phyloP scores from a whole-genome alignment of 2,329 filamentous ascomycete species.

The Apiospora marii region DNA sequence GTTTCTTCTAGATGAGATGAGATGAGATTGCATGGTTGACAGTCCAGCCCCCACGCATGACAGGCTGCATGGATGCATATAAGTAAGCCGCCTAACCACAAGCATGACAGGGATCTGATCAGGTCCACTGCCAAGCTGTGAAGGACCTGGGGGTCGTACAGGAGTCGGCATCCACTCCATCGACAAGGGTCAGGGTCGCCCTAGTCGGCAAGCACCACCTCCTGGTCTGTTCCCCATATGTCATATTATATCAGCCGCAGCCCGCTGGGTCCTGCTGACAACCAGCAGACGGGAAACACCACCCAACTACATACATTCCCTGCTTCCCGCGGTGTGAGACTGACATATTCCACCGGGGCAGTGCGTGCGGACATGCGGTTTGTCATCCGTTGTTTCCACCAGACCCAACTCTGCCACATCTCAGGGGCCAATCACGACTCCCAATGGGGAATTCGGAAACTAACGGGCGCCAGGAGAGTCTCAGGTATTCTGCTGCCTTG shows the following conservation, averaged over 20 bases:
- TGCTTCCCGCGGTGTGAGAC: neutral
- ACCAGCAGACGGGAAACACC: neutral
- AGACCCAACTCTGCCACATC: neutral
- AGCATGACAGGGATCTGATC: neutral
- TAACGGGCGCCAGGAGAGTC: neutral
- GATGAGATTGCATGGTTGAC: neutral
- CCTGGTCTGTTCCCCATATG: neutral
- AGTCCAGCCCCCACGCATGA: neutral
- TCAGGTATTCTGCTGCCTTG: constrained; percentile 18
- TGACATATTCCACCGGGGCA: neutral
- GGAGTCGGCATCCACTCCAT: neutral
- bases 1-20: neutral
- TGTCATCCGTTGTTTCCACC: neutral
- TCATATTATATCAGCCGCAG: neutral
- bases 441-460: neutral
- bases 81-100: neutral
- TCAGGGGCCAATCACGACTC: neutral
- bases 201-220: neutral
- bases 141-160: neutral
- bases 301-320: neutral
- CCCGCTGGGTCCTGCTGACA: neutral
- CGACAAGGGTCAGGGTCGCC: neutral
- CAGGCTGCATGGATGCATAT: neutral
- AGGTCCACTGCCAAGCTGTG: neutral
- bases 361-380: neutral